Base-by-base conservation (phyloP, 2,329 filamentous ascomycete genomes). In the Pestalotiopsis fici region DNA sequence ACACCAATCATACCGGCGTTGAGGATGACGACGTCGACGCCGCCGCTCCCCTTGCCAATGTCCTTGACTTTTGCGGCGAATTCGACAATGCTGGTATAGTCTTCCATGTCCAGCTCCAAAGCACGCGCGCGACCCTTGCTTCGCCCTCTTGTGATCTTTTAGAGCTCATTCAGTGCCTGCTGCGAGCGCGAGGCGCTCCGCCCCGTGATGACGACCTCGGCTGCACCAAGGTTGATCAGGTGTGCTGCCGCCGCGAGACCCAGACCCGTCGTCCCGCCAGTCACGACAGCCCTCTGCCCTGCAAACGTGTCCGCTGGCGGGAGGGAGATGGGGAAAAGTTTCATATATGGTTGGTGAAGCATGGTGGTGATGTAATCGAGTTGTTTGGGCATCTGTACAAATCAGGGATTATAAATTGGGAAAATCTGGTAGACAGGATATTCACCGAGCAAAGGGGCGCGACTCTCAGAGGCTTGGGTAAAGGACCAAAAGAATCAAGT, bases 11-110 rank as follows among this genome's bases (percentile, higher is more conserved):
- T 37, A 0, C 79, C 84, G 2, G 83, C 83, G 68, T 85, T 86
- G 4, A 84, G 74, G 43, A 87, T 76, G 7, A 74, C 79, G 15
- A 83, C 78, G 69, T 86, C 82, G 7, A 86, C 69, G 18, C 78
- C 76, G 0, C 72, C 37, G 1, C 69, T 67, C 13, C 72, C 59
- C 18, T 78, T 76, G 0, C 72, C 31, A 2, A 85, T 75, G 1
- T 57, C 74, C 11, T 78, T 70, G 21, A 76, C 74, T 7, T 76
- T 76, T 1, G 67, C 66, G 3, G 73, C 78, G 69, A 86, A 85
- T 1, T 69, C 71, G n/a, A 72, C 71, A 43, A 85, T 74, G 0
- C 82, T 85, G 1, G 77, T 74, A 66, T 85, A 85, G 2, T 77
- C 81, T 11, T 65, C 60, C 77, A 84, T 79, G 68, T 86, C 82